Percentiles rank a stretch among this genome's conserved stretches.
These are phyloP conservation scores for Russula griseocarnosa DNA, from an alignment of 768 basidiomycete genomes.

Conservation along the genomic window DNA sequence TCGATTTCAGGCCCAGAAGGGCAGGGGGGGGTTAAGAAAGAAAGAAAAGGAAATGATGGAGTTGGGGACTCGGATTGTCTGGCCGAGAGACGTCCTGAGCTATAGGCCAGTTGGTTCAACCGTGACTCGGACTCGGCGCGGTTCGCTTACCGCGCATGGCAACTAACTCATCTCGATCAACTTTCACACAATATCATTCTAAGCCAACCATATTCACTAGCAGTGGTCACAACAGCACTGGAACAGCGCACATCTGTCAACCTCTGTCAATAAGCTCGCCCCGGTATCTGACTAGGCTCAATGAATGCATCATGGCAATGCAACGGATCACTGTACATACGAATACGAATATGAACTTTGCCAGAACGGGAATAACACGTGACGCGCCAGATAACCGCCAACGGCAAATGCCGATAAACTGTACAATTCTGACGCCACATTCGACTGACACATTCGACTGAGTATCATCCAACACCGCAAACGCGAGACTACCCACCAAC, in stretches of 20 bases:
- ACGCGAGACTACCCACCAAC: constrained; percentile 23
- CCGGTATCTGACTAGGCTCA: not conserved
- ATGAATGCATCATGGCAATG: not conserved
- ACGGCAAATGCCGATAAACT: constrained; percentile 31
- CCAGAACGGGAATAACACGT: not conserved
- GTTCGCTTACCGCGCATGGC: not conserved
- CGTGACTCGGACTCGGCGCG: constrained; percentile 12
- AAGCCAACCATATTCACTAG: not conserved
- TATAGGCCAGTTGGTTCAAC: constrained; percentile 13
- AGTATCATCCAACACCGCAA: not conserved
- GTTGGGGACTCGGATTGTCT: not conserved
- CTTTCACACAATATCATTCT: not conserved
- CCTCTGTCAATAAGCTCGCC: too few relatives aligned
- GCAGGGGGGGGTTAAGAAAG: constrained; percentile 7
- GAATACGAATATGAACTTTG: not conserved
- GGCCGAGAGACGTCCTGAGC: constrained; percentile 4
- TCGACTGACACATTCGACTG: constrained; percentile 10
- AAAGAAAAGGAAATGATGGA: constrained; percentile 12
- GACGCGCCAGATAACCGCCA: too few relatives aligned
- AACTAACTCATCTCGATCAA: constrained; percentile 7
- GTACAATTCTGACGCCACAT: constrained; percentile 32
- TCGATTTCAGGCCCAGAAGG: constrained; percentile 4
- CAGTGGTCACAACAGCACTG: not conserved
- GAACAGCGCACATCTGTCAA: not conserved
- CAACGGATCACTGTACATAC: not conserved